Evolutionary conservation across 495 filamentous ascomycete genomes (phyloP).

Genomic region (Talaromyces trachyspermus): DNA sequence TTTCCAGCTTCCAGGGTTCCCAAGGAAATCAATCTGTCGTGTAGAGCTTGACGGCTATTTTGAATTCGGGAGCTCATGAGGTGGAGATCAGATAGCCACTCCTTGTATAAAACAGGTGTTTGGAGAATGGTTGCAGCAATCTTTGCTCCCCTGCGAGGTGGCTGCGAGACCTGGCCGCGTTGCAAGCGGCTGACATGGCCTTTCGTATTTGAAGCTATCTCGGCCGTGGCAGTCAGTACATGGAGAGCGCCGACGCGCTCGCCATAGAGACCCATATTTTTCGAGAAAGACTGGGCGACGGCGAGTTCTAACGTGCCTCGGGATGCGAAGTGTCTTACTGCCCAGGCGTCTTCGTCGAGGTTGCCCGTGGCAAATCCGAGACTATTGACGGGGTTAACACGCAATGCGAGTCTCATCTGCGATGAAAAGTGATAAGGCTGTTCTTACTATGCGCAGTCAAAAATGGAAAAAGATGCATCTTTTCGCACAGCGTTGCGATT

Average conservation of each 20-base stretch:
- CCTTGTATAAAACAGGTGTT: conserved; percentile 5
- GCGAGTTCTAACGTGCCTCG: conserved; percentile 10
- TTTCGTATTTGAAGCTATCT: neutral
- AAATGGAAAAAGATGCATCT: conserved; percentile 29
- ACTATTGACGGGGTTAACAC: neutral
- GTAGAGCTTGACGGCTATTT: conserved; percentile 20
- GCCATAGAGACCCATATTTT: conserved; percentile 32
- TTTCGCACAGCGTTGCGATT: conserved; percentile 17
- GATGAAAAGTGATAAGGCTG: neutral
- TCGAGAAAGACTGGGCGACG: conserved; percentile 23
- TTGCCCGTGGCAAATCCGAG: conserved; percentile 45
- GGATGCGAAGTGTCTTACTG: conserved; percentile 43
- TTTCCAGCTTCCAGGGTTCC: conserved; percentile 22
- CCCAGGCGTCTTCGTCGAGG: conserved; percentile 45
- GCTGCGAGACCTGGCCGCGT: conserved; percentile 13
- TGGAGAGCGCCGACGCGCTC: conserved; percentile 23
- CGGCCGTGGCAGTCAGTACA: conserved; percentile 9
- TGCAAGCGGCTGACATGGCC: conserved; percentile 6
- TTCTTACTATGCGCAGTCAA: conserved; percentile 50
- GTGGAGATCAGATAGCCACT: conserved; percentile 26
- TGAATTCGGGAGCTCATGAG: conserved; percentile 25
- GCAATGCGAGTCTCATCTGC: neutral
- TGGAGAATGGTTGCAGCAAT: conserved; percentile 17
- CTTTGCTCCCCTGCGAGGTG: conserved; percentile 16
- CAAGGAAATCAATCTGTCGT: conserved; percentile 14